phyloP scores from a whole-genome alignment of 2,329 filamentous ascomycete genomes.

The Hymenoscyphus fraxineus region DNA sequence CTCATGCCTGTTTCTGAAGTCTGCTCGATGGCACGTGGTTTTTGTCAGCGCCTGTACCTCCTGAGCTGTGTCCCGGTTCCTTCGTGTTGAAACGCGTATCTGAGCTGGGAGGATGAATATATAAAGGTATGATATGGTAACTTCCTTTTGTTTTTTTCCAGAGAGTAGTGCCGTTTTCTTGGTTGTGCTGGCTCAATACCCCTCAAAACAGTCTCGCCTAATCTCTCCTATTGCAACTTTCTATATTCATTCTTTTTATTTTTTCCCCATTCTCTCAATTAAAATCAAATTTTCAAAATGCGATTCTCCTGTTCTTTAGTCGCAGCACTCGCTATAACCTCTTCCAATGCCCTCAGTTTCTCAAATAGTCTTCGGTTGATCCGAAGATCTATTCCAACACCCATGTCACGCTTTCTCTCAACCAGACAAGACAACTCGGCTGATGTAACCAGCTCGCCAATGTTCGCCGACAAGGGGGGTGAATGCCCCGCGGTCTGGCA shows the following conservation, averaged over 20 bases:
- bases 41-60: neutral
- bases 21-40: neutral
- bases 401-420: neutral
- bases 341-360: neutral
- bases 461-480: neutral
- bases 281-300: slow-evolving; percentile 4
- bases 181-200: neutral
- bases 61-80: neutral
- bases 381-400: neutral
- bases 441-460: no score
- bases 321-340: neutral
- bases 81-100: neutral
- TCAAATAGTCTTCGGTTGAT: neutral
- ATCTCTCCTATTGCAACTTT: neutral
- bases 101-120: neutral
- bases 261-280: neutral
- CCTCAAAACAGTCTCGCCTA: neutral
- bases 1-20: neutral
- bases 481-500: slow-evolving; percentile 40
- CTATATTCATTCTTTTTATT: neutral
- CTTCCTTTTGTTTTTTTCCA: neutral
- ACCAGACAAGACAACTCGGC: neutral
- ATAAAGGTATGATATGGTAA: neutral
- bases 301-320: neutral
- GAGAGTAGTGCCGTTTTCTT: neutral